A percentile compares a stretch with the other conserved stretches of the same genome.
These are phyloP conservation scores for Bruguiera sexangula DNA, from an alignment of 345 rosid species.

Conservation along the genomic window DNA sequence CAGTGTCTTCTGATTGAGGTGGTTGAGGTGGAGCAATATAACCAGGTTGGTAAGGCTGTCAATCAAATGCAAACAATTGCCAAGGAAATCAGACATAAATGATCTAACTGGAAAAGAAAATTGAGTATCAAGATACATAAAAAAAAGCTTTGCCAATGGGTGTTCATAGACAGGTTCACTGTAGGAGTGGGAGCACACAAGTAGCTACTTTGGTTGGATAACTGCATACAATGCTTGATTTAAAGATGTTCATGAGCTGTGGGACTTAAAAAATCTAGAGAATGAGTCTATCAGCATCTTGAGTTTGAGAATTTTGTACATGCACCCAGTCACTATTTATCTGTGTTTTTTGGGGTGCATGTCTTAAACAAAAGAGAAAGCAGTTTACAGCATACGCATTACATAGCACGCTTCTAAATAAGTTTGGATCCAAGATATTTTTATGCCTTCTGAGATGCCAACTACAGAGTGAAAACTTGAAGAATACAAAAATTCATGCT, in stretches of 20 bases:
- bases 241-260: neutral
- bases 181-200: neutral
- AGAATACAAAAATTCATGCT: neutral
- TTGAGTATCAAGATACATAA: neutral
- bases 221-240: neutral
- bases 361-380: neutral
- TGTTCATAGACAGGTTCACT: neutral
- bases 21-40: slow-evolving; percentile 75
- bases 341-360: neutral
- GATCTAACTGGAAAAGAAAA: neutral
- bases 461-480: no score
- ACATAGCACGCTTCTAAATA: no score
- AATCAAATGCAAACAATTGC: slow-evolving; percentile 17
- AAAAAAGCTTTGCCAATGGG: neutral
- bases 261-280: neutral
- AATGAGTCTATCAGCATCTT: neutral
- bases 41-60: slow-evolving; percentile 74
- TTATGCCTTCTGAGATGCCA: no score
- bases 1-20: slow-evolving; percentile 54
- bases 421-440: no score
- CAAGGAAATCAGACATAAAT: slow-evolving; percentile 4
- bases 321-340: neutral
- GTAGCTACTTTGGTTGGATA: neutral
- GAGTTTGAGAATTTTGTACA: neutral
- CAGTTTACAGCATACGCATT: neutral